Conservation (phyloP, 2,329 filamentous ascomycete species). For the Penicillium brevicompactum region DNA sequence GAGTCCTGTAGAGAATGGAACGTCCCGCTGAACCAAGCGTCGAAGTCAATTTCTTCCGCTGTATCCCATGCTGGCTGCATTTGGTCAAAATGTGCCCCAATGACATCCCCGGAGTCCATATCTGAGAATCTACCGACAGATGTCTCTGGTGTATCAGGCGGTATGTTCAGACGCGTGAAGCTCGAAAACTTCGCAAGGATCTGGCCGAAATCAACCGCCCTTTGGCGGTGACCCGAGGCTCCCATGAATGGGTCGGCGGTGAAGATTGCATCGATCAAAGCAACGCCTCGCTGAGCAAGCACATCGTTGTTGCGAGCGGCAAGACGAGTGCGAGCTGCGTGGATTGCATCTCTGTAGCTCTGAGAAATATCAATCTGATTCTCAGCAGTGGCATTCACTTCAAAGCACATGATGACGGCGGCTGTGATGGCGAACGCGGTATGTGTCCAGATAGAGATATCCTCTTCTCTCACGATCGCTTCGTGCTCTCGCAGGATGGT, state of each 20-base stretch:
- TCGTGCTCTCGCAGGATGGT: constrained; percentile 39
- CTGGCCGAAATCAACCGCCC: constrained; percentile 22
- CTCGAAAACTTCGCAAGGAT: constrained; percentile 26
- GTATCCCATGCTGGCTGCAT: constrained; percentile 22
- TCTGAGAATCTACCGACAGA: constrained; percentile 13
- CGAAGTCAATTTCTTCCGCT: constrained; percentile 27
- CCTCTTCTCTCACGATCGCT: constrained; percentile 25
- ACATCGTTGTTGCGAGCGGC: constrained; percentile 22
- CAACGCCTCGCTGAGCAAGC: constrained; percentile 28
- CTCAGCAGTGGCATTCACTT: constrained; percentile 22
- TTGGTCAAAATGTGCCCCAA: constrained; percentile 17
- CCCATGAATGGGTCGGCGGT: constrained; percentile 16
- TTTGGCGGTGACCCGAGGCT: constrained; percentile 3
- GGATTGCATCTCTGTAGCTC: constrained; percentile 24
- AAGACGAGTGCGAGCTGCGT: constrained; percentile 24
- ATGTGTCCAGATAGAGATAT: constrained; percentile 31
- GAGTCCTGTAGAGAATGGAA: constrained; percentile 21
- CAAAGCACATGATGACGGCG: constrained; percentile 29
- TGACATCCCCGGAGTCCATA: constrained; percentile 12
- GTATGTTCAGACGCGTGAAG: constrained; percentile 17
- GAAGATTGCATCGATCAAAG: constrained; percentile 28
- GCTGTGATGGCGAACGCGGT: constrained; percentile 32
- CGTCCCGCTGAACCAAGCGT: constrained; percentile 28
- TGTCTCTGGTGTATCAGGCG: constrained; percentile 17
- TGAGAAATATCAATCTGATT: constrained; percentile 15